phyloP scores from a whole-genome alignment of 2,329 filamentous ascomycete species.

The Ceratocystis variospora region DNA sequence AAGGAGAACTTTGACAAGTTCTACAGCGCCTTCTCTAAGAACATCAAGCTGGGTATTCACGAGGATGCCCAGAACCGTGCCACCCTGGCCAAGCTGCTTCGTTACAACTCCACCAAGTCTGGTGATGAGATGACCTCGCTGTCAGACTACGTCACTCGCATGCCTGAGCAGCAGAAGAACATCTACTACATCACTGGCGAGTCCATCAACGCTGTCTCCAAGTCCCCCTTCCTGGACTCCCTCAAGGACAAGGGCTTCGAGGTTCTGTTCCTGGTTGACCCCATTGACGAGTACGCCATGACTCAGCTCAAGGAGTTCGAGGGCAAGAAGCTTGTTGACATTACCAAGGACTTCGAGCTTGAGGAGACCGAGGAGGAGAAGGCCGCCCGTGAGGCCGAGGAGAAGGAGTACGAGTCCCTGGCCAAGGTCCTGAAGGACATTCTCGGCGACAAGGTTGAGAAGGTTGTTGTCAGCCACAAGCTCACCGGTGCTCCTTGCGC shows the following conservation, averaged over 20 bases:
- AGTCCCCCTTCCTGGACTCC: slow-evolving; percentile 97
- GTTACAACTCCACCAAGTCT: slow-evolving; percentile 98
- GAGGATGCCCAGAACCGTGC: slow-evolving; percentile 97
- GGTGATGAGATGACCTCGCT: slow-evolving; percentile 91
- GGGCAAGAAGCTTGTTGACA: slow-evolving; percentile 99
- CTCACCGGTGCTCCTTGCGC: slow-evolving; percentile 86
- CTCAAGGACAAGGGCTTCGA: slow-evolving; percentile 99
- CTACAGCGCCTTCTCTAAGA: slow-evolving; percentile 99
- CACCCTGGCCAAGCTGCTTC: slow-evolving; percentile 89
- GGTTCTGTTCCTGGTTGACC: slow-evolving; percentile 97
- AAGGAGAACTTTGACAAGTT: slow-evolving; percentile 99
- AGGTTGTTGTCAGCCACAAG: slow-evolving; percentile 98
- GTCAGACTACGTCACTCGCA: slow-evolving; percentile 94
- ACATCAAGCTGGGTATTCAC: slow-evolving; percentile 99
- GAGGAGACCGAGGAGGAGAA: slow-evolving; percentile 99
- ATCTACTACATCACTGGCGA: slow-evolving; percentile 99
- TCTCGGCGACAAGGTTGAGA: slow-evolving; percentile 98
- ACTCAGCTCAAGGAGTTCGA: slow-evolving; percentile 99
- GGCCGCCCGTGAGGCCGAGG: slow-evolving; percentile 82
- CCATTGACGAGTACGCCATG: slow-evolving; percentile 99
- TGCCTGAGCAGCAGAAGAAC: slow-evolving; percentile 99
- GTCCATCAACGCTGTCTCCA: slow-evolving; percentile 93
- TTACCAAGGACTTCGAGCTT: slow-evolving; percentile 99
- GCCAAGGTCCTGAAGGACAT: slow-evolving; percentile 99
- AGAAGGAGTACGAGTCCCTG: slow-evolving; percentile 94